Evolutionary conservation across 108 stramenopile species (phyloP).

Genomic region (Cyclotella baltica): DNA sequence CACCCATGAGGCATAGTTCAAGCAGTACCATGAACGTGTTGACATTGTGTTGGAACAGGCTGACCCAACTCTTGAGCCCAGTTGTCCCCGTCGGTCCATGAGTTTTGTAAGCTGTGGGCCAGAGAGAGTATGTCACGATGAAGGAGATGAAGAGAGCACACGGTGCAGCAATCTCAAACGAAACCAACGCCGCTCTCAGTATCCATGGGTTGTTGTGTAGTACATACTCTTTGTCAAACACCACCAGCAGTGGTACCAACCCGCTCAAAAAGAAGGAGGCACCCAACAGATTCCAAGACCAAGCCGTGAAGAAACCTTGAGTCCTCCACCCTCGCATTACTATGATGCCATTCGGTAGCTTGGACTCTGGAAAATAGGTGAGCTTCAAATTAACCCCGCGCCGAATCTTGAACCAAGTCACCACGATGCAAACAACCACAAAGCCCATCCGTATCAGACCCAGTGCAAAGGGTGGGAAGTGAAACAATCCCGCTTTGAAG

Average conservation of each 20-base stretch:
- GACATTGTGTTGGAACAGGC: conserved; percentile 65
- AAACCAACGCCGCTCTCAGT: conserved; percentile 61
- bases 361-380: conserved; percentile 35
- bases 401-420: conserved; percentile 42
- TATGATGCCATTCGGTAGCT: conserved; percentile 29
- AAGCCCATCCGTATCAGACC: conserved; percentile 58
- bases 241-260: conserved; percentile 54
- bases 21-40: conserved; percentile 60
- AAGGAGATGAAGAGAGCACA: conserved; percentile 65
- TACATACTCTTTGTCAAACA: conserved; percentile 29
- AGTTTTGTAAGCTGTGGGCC: conserved; percentile 58
- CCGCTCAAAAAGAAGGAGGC: conserved; percentile 62
- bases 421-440: conserved; percentile 45
- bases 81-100: conserved; percentile 46
- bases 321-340: conserved; percentile 45
- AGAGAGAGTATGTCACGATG: conserved; percentile 69
- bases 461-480: conserved; percentile 53
- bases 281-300: conserved; percentile 80
- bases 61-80: conserved; percentile 49
- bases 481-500: conserved; percentile 56
- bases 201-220: conserved; percentile 47
- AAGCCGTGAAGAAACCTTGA: conserved; percentile 73
- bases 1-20: conserved; percentile 64
- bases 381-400: conserved; percentile 28
- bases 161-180: conserved; percentile 74